Base-by-base conservation (phyloP, 176 grass and related monocot genomes). In the Rhynchospora pubera region DNA sequence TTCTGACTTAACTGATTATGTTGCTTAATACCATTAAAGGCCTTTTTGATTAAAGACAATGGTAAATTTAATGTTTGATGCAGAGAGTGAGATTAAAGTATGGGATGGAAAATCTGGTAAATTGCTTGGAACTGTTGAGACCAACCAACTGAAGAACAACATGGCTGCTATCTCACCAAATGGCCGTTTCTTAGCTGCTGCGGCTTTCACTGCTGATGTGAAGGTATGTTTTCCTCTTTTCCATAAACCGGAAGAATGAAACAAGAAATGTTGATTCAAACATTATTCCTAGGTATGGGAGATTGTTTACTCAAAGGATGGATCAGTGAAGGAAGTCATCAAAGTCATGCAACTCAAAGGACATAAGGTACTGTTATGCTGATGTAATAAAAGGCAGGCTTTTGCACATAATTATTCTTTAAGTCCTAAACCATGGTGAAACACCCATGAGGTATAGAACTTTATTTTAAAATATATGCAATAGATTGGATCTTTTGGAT, bases 121-220 rank as follows among this genome's bases (percentile, higher is more conserved):
- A 80, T 89, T 93, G 62, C 80, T 99, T 48, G 96, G 92, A 90
- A 79, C 84, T 57, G 93, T 95, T 83, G 93, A 99, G 47, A 90
- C 96, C 30, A 99, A 93, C 84, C 96, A 99, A 65, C 84, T 99
- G 42, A 99, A 98, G 88, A 99, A 99, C 67, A 99, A 99, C 78
- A 99, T 99, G 96, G 96, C 91, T 93, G 66, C 84, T 61, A 86
- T 95, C 87, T 99, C 96, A 13, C 89, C 91, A 81, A 99, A 99
- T 87, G 96, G 92, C 2, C 93, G 91, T 73, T 95, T 95, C 86
- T 88, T 99, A 90, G 93, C 93, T 89, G 96, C 96, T 43, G 92
- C 96, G 66, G 96, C 96, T 77, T 99, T 99, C 85, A 93, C 96
- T 74, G 96, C 96, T 83, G 96, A 95, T 83, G 93, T 99, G 43